phyloP scores from a whole-genome alignment of 495 filamentous ascomycete genomes.

The Penicillium mononematosum region DNA sequence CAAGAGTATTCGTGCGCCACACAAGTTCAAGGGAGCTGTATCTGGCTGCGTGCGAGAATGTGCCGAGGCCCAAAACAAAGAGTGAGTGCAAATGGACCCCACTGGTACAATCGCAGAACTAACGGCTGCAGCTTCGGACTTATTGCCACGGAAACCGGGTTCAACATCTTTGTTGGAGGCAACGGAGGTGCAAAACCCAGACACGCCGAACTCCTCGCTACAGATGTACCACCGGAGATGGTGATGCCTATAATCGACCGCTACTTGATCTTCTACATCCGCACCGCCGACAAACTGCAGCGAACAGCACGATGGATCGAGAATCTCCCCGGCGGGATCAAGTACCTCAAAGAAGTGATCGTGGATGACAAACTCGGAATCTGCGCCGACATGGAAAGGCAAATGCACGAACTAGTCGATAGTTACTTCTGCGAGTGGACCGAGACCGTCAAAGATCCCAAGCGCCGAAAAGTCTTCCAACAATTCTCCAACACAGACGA shows the following conservation, averaged over 20 bases:
- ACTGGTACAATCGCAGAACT: constrained; percentile 10
- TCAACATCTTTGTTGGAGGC: constrained; percentile 90
- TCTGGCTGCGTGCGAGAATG: constrained; percentile 93
- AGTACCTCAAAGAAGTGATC: constrained; percentile 79
- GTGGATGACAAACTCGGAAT: constrained; percentile 90
- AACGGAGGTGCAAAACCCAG: constrained; percentile 89
- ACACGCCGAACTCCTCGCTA: constrained; percentile 85
- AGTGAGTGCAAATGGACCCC: constrained; percentile 49
- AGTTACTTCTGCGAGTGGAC: constrained; percentile 97
- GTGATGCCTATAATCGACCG: constrained; percentile 86
- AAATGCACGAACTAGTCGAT: constrained; percentile 86
- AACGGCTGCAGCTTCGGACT: constrained; percentile 70
- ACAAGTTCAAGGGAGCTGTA: constrained; percentile 94
- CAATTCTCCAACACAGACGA: constrained; percentile 90
- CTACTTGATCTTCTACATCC: constrained; percentile 95
- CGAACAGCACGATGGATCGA: constrained; percentile 94
- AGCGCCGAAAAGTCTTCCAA: constrained; percentile 67
- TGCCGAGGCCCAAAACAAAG: constrained; percentile 94
- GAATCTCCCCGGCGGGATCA: constrained; percentile 79
- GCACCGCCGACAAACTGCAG: constrained; percentile 92
- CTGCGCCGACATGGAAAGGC: constrained; percentile 76
- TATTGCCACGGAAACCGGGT: constrained; percentile 92
- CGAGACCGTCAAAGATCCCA: constrained; percentile 71
- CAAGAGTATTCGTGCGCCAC: constrained; percentile 85
- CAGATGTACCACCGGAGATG: constrained; percentile 84